Evolutionary conservation across 768 basidiomycete species (phyloP).

Genomic region (Tylopilus sp.): DNA sequence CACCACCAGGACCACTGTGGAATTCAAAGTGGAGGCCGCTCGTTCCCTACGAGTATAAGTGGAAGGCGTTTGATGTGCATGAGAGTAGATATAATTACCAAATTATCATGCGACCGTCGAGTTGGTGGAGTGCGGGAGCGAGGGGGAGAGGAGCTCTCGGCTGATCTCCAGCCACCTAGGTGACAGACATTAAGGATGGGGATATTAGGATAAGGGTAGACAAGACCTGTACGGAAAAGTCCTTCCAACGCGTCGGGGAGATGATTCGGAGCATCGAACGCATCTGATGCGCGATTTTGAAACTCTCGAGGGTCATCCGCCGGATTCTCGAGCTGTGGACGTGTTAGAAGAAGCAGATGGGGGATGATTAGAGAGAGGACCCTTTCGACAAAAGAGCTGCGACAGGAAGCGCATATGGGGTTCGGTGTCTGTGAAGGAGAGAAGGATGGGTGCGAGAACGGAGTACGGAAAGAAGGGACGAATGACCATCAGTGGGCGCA

Average conservation of each 20-base stretch:
- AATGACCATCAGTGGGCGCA: slow-evolving; percentile 80
- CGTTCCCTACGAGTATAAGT: slow-evolving; percentile 8
- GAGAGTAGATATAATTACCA: slow-evolving; percentile 8
- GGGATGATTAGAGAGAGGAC: slow-evolving; percentile 22
- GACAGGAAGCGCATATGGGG: slow-evolving; percentile 81
- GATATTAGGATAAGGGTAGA: not conserved
- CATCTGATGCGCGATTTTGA: slow-evolving; percentile 35
- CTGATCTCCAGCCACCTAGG: slow-evolving; percentile 8
- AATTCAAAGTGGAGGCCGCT: slow-evolving; percentile 36
- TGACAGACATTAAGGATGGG: not conserved
- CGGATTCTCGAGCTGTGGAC: slow-evolving; percentile 65
- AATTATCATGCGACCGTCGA: slow-evolving; percentile 13
- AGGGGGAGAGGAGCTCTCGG: not conserved
- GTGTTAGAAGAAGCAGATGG: not conserved
- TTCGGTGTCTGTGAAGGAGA: slow-evolving; percentile 57
- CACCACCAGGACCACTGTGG: slow-evolving; percentile 28
- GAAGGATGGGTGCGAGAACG: slow-evolving; percentile 1
- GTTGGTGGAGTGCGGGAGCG: slow-evolving; percentile 16
- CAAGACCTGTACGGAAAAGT: slow-evolving; percentile 44
- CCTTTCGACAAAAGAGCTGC: slow-evolving; percentile 80
- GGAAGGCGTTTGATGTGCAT: not conserved
- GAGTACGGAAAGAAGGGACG: not conserved
- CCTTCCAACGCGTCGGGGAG: slow-evolving; percentile 41
- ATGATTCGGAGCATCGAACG: slow-evolving; percentile 25
- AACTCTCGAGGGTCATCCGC: slow-evolving; percentile 74